Evolutionary conservation across 2,329 filamentous ascomycete genomes (phyloP).

Genomic region (Chaetomium globosum): DNA sequence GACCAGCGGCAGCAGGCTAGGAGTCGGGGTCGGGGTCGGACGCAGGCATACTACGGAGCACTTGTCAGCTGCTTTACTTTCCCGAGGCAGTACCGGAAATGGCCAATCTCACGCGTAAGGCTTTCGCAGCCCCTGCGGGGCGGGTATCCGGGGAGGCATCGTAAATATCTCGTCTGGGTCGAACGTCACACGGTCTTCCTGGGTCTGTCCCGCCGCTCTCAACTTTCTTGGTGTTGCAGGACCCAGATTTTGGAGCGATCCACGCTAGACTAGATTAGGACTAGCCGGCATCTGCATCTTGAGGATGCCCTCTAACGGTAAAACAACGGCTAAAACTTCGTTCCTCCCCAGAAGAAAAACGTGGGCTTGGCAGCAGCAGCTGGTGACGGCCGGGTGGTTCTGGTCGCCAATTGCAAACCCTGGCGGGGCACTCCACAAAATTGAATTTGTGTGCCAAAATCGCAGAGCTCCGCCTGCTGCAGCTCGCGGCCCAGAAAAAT

Average conservation of each 20-base stretch:
- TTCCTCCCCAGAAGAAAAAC: not conserved
- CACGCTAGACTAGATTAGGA: constrained; percentile 22
- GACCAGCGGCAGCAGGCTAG: constrained; percentile 59
- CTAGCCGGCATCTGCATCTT: constrained; percentile 12
- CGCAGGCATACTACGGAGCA: constrained; percentile 61
- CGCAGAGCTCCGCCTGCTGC: constrained; percentile 32
- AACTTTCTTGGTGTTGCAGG: constrained; percentile 31
- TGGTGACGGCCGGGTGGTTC: constrained; percentile 9
- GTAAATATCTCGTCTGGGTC: constrained; percentile 35
- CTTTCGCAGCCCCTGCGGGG: constrained; percentile 62
- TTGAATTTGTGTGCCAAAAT: constrained; percentile 39
- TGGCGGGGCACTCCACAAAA: constrained; percentile 41
- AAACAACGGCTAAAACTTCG: constrained; percentile 22
- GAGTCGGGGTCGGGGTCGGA: constrained; percentile 48
- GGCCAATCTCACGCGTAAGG: constrained; percentile 57
- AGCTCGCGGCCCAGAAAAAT: constrained; percentile 32
- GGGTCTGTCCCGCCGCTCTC: constrained; percentile 22
- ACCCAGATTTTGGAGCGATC: constrained; percentile 35
- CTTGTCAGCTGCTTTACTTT: constrained; percentile 12
- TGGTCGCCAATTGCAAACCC: constrained; percentile 33
- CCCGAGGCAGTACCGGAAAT: not conserved
- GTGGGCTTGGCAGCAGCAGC: not conserved
- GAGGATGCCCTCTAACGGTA: constrained; percentile 23
- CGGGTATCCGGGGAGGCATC: constrained; percentile 70
- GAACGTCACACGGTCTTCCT: constrained; percentile 22